Conservation (phyloP, 139 green algal genomes). For the Dunaliella primolecta region DNA sequence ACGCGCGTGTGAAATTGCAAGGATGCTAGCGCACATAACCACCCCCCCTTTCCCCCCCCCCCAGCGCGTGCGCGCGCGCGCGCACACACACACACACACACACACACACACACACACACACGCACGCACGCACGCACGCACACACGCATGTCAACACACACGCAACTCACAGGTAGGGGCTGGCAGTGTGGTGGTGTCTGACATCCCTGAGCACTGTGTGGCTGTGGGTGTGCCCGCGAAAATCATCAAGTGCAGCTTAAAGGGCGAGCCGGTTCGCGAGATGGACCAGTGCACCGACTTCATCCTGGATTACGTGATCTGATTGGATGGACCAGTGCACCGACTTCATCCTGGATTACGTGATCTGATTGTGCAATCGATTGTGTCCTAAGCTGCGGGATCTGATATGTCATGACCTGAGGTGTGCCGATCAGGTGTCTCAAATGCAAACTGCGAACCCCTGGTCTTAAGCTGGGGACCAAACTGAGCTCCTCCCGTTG, state of each 20-base stretch:
- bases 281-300: conserved; percentile 82
- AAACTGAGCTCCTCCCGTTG: no score
- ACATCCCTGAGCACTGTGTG: conserved; percentile 78
- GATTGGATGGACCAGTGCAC: background rate
- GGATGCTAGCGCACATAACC: no score
- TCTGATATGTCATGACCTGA: no score
- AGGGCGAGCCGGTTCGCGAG: conserved; percentile 58
- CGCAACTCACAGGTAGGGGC: conserved; percentile 58
- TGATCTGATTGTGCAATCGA: background rate
- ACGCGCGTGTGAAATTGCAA: no score
- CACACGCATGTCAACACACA: background rate
- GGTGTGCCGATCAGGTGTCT: no score
- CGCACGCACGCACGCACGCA: background rate
- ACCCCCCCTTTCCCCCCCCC: no score
- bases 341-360: background rate
- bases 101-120: conserved; percentile 14
- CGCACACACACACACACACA: background rate
- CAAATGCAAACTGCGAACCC: no score
- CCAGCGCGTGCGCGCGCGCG: background rate
- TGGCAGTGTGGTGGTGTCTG: conserved; percentile 77
- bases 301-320: conserved; percentile 79
- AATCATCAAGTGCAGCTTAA: conserved; percentile 65
- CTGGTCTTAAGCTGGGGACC: no score
- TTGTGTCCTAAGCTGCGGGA: no score
- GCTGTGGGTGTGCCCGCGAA: conserved; percentile 84